Base-by-base conservation (phyloP, 257 asterid genomes). In the Solanum sitiens region DNA sequence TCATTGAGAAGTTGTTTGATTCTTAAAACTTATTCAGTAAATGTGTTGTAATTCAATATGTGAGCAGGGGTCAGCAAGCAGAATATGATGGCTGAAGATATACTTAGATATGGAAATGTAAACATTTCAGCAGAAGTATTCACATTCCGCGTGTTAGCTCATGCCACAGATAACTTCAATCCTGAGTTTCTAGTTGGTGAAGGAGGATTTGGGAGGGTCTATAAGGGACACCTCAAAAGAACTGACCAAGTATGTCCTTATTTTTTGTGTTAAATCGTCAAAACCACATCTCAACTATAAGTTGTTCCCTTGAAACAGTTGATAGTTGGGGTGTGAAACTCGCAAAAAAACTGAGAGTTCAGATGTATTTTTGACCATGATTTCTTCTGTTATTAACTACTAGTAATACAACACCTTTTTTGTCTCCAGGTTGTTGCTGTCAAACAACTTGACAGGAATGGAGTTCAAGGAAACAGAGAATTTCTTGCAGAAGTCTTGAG, bases 131-230 rank as follows among this genome's bases (percentile, higher is more conserved):
- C 97, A 16, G 96, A 94, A 89, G 94, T 94, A 44, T 94, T 94
- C 91, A 93, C 98, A 61, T 96, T 96, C 87, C 94, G 98, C 1
- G 99, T 95, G 73, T 88, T 95, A 11, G 99, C 98, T 21, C 82
- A 35, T 42, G 96, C 98, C 6, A 95, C 98, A 6, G 95, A 96
- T 75, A 95, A 94, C 85, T 96, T 96, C 90, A 93, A 93, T 44
- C 92, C 98, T n/a, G 98, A 95, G 10, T 86, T 93, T 45, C 91
- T 94, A 6, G 90, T 96, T 13, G 98, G 98, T 7, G 96, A 95
- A 91, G 99, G 99, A 80, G 98, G 97, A 80, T 96, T 95, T 30
- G 99, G 98, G 65, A 91, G 98, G 86, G 99, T 96, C 72, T 96
- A 95, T 73, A 94, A 88, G 86, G 99, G 99, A 82, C 86, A 89